phyloP scores from a whole-genome alignment of 2,329 filamentous ascomycete genomes.

The Trichoderma arundinaceum region DNA sequence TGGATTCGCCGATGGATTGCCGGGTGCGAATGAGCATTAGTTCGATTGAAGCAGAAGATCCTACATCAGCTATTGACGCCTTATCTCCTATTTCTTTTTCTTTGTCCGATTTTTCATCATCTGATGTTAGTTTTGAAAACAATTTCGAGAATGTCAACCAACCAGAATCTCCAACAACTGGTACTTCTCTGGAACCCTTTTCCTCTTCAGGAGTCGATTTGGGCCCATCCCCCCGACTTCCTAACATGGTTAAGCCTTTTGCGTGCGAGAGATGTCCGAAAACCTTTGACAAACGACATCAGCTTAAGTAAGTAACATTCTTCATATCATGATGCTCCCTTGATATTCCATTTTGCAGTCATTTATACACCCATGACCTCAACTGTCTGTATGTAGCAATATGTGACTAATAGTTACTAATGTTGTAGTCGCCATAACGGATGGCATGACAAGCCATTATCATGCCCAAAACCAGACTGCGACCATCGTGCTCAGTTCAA shows the following conservation, averaged over 20 bases:
- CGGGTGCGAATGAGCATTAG: slow-evolving; percentile 17
- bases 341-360: too few species aligned
- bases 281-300: neutral
- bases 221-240: neutral
- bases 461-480: slow-evolving; percentile 15
- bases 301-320: slow-evolving; percentile 17
- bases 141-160: neutral
- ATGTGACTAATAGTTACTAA: neutral
- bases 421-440: slow-evolving; percentile 13
- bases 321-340: neutral
- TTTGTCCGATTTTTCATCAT: neutral
- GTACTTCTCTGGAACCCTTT: neutral
- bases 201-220: neutral
- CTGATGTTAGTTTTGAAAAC: neutral
- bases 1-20: neutral
- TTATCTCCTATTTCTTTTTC: slow-evolving; percentile 7
- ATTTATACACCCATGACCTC: neutral
- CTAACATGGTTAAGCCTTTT: neutral
- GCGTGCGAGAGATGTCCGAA: slow-evolving; percentile 4
- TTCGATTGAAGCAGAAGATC: neutral
- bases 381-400: too few species aligned
- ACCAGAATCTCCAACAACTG: neutral
- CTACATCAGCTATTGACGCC: neutral
- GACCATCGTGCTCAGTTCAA: neutral
- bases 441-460: slow-evolving; percentile 14